Percentiles rank a stretch among this genome's conserved stretches.
Conservation (phyloP, 805 yeast species). For the Candida hispaniensis region DNA sequence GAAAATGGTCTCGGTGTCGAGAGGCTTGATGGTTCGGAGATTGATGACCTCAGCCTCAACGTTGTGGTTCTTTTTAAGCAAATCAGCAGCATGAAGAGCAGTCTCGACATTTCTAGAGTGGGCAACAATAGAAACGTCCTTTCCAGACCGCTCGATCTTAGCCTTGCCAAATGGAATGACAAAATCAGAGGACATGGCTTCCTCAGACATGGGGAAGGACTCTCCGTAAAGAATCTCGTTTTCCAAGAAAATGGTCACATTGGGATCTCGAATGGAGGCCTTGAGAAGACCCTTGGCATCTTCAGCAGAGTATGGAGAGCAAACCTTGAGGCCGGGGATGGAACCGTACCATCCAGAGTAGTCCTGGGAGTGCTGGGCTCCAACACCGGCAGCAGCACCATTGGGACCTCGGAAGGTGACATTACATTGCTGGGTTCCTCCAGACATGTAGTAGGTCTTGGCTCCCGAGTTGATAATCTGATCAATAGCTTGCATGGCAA, state of each 20-base stretch:
- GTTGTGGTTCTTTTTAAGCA: slow-evolving; percentile 71
- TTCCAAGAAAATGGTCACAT: slow-evolving; percentile 92
- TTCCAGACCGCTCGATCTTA: slow-evolving; percentile 87
- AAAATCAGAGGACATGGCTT: slow-evolving; percentile 78
- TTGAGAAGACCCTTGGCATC: slow-evolving; percentile 93
- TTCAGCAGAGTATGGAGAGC: slow-evolving; percentile 91
- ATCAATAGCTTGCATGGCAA: slow-evolving; percentile 99
- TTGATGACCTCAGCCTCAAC: slow-evolving; percentile 89
- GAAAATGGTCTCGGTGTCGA: slow-evolving; percentile 79
- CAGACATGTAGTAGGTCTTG: slow-evolving; percentile 97
- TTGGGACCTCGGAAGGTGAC: slow-evolving; percentile 98
- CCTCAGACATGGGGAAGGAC: slow-evolving; percentile 79
- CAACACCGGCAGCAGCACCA: slow-evolving; percentile 99
- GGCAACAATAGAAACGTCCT: slow-evolving; percentile 78
- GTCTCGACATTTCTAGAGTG: slow-evolving; percentile 85
- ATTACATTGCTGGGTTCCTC: slow-evolving; percentile 96
- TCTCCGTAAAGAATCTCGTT: slow-evolving; percentile 94
- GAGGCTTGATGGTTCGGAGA: slow-evolving; percentile 93
- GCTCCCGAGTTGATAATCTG: slow-evolving; percentile 98
- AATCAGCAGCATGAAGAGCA: slow-evolving; percentile 84
- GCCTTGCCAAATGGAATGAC: slow-evolving; percentile 92
- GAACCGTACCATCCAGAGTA: slow-evolving; percentile 97
- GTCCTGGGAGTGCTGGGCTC: slow-evolving; percentile 98
- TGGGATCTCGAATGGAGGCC: slow-evolving; percentile 97
- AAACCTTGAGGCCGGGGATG: slow-evolving; percentile 94